These are phyloP conservation scores for Globisporangium canariense DNA, from an alignment of 352 stramenopile genomes.

Conservation along the genomic window DNA sequence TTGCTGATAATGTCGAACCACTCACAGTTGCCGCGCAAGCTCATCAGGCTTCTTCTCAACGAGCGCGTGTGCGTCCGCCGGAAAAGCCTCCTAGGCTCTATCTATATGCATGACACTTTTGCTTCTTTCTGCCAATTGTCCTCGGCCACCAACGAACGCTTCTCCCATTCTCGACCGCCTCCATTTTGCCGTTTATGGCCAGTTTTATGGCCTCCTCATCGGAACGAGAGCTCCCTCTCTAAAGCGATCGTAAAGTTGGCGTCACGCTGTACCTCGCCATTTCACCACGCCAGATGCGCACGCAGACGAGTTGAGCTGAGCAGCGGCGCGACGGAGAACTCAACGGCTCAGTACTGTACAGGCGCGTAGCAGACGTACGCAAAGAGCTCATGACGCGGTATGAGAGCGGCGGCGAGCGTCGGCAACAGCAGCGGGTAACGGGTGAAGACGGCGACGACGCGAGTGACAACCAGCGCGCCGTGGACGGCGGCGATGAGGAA, in stretches of 20 bases:
- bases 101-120: constrained; percentile 6
- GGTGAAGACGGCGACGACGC: background rate
- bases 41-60: background rate
- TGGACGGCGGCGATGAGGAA: constrained; percentile 13
- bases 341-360: too few species aligned
- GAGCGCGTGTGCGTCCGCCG: background rate
- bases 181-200: background rate
- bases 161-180: background rate
- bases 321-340: background rate
- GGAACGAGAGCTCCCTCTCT: background rate
- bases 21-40: background rate
- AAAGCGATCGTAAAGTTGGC: background rate
- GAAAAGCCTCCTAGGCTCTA: background rate
- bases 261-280: background rate
- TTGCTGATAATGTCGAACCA: background rate
- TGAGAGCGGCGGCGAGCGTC: background rate
- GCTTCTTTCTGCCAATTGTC: background rate
- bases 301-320: constrained; percentile 2
- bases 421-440: background rate
- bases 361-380: too few species aligned
- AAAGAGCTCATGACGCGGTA: background rate
- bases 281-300: background rate
- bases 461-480: background rate
- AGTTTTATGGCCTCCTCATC: background rate
- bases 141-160: background rate